phyloP scores from a whole-genome alignment of 2,329 filamentous ascomycete species.

The Scleromitrula shiraiana region DNA sequence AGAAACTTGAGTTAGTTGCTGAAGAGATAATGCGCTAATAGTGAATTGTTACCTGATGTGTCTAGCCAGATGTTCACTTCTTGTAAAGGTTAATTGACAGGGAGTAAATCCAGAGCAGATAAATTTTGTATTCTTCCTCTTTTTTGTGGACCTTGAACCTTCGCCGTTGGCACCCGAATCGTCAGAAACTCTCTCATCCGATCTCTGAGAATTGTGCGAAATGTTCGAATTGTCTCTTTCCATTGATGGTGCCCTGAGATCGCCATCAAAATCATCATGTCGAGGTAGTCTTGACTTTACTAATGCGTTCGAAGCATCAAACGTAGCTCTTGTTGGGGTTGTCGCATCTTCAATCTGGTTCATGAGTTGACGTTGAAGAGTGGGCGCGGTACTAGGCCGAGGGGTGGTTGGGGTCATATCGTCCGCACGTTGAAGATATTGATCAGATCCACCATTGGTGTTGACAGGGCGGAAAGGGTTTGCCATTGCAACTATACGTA shows the following conservation, averaged over 20 bases:
- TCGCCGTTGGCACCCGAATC: conserved; percentile 56
- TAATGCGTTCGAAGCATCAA: conserved; percentile 32
- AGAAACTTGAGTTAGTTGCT: conserved; percentile 13
- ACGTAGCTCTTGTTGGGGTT: conserved; percentile 57
- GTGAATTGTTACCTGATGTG: conserved; percentile 72
- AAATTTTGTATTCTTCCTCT: conserved; percentile 94
- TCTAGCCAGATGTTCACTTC: conserved; percentile 88
- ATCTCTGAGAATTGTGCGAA: conserved; percentile 51
- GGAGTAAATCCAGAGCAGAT: conserved; percentile 94
- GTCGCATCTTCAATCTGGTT: conserved; percentile 39
- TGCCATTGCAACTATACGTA: conserved; percentile 36
- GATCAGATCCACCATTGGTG: conserved; percentile 40
- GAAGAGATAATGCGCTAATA: neutral
- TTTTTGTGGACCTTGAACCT: conserved; percentile 68
- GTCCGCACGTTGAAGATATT: conserved; percentile 33
- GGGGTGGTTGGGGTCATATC: conserved; percentile 49
- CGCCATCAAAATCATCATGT: too few species aligned
- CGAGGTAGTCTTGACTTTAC: conserved; percentile 46
- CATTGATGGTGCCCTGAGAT: too few species aligned
- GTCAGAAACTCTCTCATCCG: conserved; percentile 48
- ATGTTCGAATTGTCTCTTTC: conserved; percentile 52
- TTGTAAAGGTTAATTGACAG: conserved; percentile 88
- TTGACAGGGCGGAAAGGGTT: conserved; percentile 52
- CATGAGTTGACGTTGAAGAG: conserved; percentile 34
- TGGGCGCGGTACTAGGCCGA: conserved; percentile 35